Conservation (phyloP, 148 eudicot species). For the Nepenthes gracilis region DNA sequence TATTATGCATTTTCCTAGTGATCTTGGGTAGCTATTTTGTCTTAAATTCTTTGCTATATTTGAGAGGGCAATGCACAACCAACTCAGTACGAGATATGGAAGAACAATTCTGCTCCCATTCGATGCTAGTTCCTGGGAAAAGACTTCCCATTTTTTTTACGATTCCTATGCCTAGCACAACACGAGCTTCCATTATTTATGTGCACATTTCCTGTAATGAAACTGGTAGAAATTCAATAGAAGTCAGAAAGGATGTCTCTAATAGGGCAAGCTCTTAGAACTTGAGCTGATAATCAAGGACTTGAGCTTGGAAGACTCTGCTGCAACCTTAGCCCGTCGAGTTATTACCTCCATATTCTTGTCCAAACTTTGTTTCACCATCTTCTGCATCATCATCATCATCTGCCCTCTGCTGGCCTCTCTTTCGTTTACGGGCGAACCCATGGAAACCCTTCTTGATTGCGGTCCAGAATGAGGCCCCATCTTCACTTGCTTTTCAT, state of each 20-base stretch:
- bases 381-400: conserved; percentile 69
- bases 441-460: conserved; percentile 26
- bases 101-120: too few species aligned
- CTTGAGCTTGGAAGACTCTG: conserved; percentile 56
- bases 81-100: background rate
- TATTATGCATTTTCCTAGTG: too few species aligned
- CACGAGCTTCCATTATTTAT: too few species aligned
- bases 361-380: conserved; percentile 70
- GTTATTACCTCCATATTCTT: conserved; percentile 83
- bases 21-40: too few species aligned
- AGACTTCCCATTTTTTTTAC: too few species aligned
- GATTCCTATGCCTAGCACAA: too few species aligned
- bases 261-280: conserved; percentile 89
- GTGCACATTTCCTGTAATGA: too few species aligned
- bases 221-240: too few species aligned
- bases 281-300: conserved; percentile 68
- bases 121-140: too few species aligned
- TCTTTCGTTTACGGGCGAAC: conserved; percentile 31
- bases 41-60: background rate
- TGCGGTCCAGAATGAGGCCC: conserved; percentile 84
- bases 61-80: conserved; percentile 8
- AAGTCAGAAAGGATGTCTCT: background rate
- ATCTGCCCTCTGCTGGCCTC: conserved; percentile 48
- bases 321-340: conserved; percentile 47
- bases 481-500: conserved; percentile 42